phyloP scores from a whole-genome alignment of 2,329 filamentous ascomycete species.

The Cercospora sojina region DNA sequence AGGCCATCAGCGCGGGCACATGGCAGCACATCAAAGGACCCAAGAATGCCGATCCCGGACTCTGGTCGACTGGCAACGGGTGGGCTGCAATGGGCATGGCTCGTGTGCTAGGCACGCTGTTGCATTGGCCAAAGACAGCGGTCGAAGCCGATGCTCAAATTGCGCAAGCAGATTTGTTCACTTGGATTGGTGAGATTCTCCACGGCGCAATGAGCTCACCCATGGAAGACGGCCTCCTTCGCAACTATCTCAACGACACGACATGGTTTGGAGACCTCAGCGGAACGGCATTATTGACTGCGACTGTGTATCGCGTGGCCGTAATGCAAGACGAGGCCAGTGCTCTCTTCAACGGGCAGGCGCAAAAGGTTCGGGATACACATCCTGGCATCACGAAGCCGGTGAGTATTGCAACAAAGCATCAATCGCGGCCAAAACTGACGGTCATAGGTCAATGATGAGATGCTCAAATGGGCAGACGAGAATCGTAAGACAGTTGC shows the following conservation, averaged over 20 bases:
- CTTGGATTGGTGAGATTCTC: constrained; percentile 42
- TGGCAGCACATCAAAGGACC: constrained; percentile 50
- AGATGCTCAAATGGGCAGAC: constrained; percentile 44
- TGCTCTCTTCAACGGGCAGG: constrained; percentile 12
- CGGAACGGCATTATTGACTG: constrained; percentile 49
- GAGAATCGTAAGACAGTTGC: constrained; percentile 42
- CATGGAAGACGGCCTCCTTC: constrained; percentile 30
- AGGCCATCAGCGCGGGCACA: constrained; percentile 31
- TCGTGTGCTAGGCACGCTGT: constrained; percentile 47
- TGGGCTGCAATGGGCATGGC: constrained; percentile 52
- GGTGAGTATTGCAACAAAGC: neutral
- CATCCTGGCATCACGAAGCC: constrained; percentile 13
- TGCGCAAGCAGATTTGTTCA: constrained; percentile 30
- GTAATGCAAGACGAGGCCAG: constrained; percentile 18
- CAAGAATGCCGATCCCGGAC: constrained; percentile 39
- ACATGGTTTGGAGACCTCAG: constrained; percentile 51
- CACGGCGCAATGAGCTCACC: constrained; percentile 37
- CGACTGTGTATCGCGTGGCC: constrained; percentile 46
- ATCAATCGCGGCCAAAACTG: neutral
- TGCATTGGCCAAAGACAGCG: constrained; percentile 15
- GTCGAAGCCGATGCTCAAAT: constrained; percentile 13
- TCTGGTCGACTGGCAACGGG: constrained; percentile 52
- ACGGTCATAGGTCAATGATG: constrained; percentile 7
- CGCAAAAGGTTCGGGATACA: constrained; percentile 8
- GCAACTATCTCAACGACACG: constrained; percentile 20